Evolutionary conservation across 139 green algal species (phyloP), one percentile per base, ranked within the genome.

Genomic region (Dunaliella sp.): DNA sequence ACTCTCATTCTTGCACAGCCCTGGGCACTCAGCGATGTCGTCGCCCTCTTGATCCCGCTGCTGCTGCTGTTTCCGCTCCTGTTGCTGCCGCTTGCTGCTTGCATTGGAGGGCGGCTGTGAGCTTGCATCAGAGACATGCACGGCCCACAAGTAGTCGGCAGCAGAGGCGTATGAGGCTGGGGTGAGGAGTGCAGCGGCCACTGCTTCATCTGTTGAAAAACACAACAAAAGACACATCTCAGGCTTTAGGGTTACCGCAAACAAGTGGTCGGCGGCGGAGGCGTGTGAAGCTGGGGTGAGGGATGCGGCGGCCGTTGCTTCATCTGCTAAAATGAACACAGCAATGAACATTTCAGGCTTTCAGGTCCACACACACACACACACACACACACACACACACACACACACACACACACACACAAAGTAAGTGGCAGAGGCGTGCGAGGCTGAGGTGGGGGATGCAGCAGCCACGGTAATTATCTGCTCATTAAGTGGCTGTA

Each of bases 81-180:
- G n/a, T n/a, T n/a, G n/a, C n/a, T n/a, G n/a, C n/a, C n/a, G n/a
- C n/a, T n/a, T 81, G 7, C 36, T 34, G 33, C 1, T 84, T 22
- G 58, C 84, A 25, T 24, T 57, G 33, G n/a, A n/a, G n/a, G n/a
- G n/a, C n/a, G n/a, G n/a, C n/a, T n/a, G n/a, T n/a, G n/a, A n/a
- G n/a, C n/a, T n/a, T n/a, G 77, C 83, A 48, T 38, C 57, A 25
- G 48, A 1, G 26, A 36, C 31, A 38, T 2, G 36, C 3, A 95
- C 87, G 21, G 87, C 84, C 88, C 89, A 95, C 36, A 88, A 84
- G 89, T 93, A 94, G 87, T 97, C 94, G 73, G 91, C 96, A 1
- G 89, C 73, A 0, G 86, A 58, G 25, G 89, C 83, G 36, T 86
- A 82, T 3, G 76, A 37, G 0, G 79, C 73, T 0, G 34, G 77